Evolutionary conservation across 345 rosid species (phyloP).

Genomic region (Camelina sativa): DNA sequence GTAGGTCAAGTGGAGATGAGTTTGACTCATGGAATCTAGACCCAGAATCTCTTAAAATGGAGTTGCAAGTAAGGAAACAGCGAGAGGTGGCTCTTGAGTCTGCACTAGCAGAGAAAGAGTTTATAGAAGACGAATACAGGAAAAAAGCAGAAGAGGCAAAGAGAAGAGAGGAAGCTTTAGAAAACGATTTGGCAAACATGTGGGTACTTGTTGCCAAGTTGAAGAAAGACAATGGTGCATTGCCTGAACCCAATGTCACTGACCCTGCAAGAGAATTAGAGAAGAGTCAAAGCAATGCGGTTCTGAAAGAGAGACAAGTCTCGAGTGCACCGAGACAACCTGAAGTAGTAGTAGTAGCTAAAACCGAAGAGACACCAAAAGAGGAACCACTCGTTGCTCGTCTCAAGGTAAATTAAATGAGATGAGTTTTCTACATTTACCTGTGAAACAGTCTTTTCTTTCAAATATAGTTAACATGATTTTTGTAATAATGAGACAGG

Average conservation of each 20-base stretch:
- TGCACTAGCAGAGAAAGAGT: constrained; percentile 82
- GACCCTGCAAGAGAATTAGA: constrained; percentile 47
- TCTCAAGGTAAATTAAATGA: constrained; percentile 61
- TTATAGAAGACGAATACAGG: constrained; percentile 80
- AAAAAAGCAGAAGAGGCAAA: constrained; percentile 85
- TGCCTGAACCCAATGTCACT: constrained; percentile 47
- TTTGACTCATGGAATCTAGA: constrained; percentile 84
- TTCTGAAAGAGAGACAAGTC: constrained; percentile 62
- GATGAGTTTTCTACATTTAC: not conserved
- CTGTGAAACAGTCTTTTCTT: not conserved
- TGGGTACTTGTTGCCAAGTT: constrained; percentile 99
- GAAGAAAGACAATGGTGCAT: constrained; percentile 74
- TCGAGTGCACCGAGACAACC: constrained; percentile 52
- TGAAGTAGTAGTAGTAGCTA: constrained; percentile 40
- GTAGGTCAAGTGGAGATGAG: constrained; percentile 70
- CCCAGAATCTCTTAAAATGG: constrained; percentile 79
- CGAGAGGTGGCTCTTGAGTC: constrained; percentile 87
- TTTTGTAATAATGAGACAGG: constrained; percentile 54
- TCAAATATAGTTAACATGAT: constrained; percentile 9
- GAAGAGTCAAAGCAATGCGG: constrained; percentile 43
- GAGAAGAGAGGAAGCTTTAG: constrained; percentile 89
- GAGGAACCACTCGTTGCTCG: constrained; percentile 95
- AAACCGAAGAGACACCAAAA: constrained; percentile 56
- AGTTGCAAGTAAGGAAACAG: constrained; percentile 89
- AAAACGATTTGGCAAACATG: constrained; percentile 98